These are phyloP conservation scores for Pneumocystis wakefieldiae DNA, from an alignment of 1,139 yeast species.

Conservation along the genomic window DNA sequence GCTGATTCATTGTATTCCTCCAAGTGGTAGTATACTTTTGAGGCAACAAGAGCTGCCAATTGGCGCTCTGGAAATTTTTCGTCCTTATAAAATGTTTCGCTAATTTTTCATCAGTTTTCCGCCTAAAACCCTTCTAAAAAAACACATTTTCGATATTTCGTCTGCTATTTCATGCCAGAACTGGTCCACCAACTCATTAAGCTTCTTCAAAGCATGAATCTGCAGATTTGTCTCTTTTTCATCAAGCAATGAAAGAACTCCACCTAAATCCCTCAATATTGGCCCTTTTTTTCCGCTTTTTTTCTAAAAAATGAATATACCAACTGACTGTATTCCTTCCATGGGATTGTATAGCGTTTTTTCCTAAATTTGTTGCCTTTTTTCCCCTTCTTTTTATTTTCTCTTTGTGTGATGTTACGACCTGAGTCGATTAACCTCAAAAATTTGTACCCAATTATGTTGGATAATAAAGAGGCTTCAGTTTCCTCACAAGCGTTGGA, in stretches of 20 bases:
- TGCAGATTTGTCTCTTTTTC: constrained; percentile 70
- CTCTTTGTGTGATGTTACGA: too few species aligned
- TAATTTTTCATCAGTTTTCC: constrained; percentile 15
- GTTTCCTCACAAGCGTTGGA: too few species aligned
- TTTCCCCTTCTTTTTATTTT: too few species aligned
- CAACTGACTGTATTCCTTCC: not conserved
- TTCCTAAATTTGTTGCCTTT: too few species aligned
- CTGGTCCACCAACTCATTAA: constrained; percentile 73
- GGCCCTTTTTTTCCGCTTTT: not conserved
- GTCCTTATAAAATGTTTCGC: constrained; percentile 83
- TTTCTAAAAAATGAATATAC: not conserved
- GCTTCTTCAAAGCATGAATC: constrained; percentile 68
- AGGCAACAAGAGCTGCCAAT: constrained; percentile 81
- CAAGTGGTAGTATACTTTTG: constrained; percentile 86
- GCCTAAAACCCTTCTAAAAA: not conserved
- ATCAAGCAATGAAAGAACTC: constrained; percentile 64
- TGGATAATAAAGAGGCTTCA: too few species aligned
- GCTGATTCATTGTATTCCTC: constrained; percentile 92
- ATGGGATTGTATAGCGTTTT: not conserved
- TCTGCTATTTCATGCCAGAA: constrained; percentile 97
- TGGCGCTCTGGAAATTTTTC: constrained; percentile 55
- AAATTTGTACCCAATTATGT: too few species aligned
- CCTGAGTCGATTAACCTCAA: too few species aligned
- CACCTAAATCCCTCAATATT: constrained; percentile 2
- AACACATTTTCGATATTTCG: constrained; percentile 51